phyloP scores from a whole-genome alignment of 352 stramenopile genomes.

The Phytophthora pseudosyringae region DNA sequence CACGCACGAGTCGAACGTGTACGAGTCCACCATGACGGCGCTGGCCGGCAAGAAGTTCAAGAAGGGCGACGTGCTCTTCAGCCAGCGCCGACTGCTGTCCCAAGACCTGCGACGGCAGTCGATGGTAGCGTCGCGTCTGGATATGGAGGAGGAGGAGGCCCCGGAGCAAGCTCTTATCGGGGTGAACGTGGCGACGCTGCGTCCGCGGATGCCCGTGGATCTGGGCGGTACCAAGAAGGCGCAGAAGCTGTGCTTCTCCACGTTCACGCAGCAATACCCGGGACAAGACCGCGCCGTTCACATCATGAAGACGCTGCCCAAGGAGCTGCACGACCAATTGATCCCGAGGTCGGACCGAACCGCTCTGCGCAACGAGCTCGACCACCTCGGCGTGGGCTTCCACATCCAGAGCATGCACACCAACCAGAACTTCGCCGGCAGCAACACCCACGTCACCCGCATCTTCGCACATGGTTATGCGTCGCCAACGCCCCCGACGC shows the following conservation, averaged over 20 bases:
- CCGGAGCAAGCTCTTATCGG: slow-evolving; percentile 39
- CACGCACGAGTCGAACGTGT: slow-evolving; percentile 50
- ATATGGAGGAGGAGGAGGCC: slow-evolving; percentile 17
- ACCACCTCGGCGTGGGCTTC: no score
- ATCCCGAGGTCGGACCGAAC: slow-evolving; percentile 43
- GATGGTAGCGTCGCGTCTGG: slow-evolving; percentile 25
- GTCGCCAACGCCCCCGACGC: slow-evolving; percentile 35
- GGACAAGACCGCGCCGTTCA: slow-evolving; percentile 51
- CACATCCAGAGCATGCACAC: no score
- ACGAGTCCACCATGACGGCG: slow-evolving; percentile 53
- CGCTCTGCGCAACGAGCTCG: slow-evolving; percentile 43
- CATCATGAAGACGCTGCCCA: slow-evolving; percentile 69
- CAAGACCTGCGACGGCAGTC: slow-evolving; percentile 36
- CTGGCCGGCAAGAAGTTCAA: slow-evolving; percentile 48
- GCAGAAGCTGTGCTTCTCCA: slow-evolving; percentile 62
- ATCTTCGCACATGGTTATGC: slow-evolving; percentile 57
- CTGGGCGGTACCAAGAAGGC: no score
- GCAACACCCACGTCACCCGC: slow-evolving; percentile 48
- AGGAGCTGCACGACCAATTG: slow-evolving; percentile 59
- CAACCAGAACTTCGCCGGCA: no score
- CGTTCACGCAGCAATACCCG: slow-evolving; percentile 52
- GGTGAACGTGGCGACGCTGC: no score
- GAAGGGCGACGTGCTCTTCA: slow-evolving; percentile 40
- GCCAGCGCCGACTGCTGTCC: slow-evolving; percentile 27
- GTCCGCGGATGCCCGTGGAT: no score